Evolutionary conservation across 148 eudicot species (phyloP).

Genomic region (Rhododendron simsii): DNA sequence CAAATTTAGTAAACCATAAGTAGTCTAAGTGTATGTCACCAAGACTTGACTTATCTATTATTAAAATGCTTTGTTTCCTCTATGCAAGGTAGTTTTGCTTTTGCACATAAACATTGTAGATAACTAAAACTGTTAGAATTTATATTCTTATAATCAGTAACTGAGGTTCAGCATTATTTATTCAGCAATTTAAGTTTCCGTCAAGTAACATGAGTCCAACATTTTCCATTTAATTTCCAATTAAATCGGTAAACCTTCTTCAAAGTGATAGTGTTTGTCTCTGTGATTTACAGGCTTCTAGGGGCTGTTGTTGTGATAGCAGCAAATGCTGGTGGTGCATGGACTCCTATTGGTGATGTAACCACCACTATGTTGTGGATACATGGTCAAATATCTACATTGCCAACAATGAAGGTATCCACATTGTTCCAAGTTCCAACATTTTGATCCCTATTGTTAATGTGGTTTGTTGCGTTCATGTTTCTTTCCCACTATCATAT

Average conservation of each 20-base stretch:
- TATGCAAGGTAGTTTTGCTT: background rate
- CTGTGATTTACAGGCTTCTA: constrained; percentile 57
- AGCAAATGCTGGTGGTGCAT: constrained; percentile 99
- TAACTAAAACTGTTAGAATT: no score
- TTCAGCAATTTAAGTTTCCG: background rate
- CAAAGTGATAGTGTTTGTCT: background rate
- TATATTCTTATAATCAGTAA: background rate
- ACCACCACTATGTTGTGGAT: constrained; percentile 99
- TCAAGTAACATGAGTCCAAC: background rate
- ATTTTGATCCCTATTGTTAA: background rate
- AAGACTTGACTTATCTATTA: background rate
- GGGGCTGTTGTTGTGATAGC: constrained; percentile 97
- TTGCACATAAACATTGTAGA: background rate
- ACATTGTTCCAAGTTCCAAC: background rate
- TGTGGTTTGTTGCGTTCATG: background rate
- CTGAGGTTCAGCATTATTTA: background rate
- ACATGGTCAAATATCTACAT: constrained; percentile 95
- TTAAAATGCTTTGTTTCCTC: background rate
- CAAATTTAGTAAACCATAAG: background rate
- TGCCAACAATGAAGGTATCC: constrained; percentile 85
- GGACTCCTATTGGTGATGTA: constrained; percentile 99
- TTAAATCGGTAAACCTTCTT: constrained; percentile 2
- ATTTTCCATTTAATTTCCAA: background rate
- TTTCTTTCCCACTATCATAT: background rate
- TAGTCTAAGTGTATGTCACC: background rate